These are phyloP conservation scores for Solanum hybrid DNA, from an alignment of 305 asterid species.

Conservation along the genomic window DNA sequence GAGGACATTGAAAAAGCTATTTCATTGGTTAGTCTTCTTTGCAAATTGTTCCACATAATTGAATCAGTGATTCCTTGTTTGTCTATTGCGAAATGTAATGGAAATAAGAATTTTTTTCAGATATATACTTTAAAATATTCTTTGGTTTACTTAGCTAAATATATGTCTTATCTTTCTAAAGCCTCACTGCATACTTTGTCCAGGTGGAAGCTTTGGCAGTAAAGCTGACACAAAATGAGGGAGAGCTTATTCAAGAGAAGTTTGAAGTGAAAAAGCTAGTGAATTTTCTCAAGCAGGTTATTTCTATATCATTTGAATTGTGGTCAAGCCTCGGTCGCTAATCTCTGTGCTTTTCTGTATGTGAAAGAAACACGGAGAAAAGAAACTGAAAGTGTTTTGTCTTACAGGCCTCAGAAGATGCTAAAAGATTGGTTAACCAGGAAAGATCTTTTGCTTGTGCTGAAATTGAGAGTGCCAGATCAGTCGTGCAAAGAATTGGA, in stretches of 20 bases:
- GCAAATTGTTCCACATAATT: not conserved
- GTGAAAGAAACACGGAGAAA: not conserved
- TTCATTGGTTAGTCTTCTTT: conserved; percentile 54
- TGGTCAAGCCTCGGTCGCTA: not conserved
- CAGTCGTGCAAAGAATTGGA: conserved; percentile 95
- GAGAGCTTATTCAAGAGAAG: conserved; percentile 95
- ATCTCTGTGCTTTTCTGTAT: not conserved
- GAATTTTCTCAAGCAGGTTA: conserved; percentile 90
- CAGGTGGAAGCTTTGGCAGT: conserved; percentile 99
- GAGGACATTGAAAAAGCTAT: conserved; percentile 87
- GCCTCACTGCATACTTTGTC: not conserved
- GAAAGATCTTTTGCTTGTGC: conserved; percentile 99
- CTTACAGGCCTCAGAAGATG: conserved; percentile 94
- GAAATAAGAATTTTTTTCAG: not conserved
- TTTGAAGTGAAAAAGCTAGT: conserved; percentile 91
- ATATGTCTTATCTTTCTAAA: not conserved
- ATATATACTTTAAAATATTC: not conserved
- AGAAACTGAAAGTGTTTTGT: conserved; percentile 2
- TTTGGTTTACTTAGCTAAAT: not conserved
- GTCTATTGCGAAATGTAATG: not conserved
- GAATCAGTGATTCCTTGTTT: not conserved
- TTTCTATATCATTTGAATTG: not conserved
- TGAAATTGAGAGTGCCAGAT: conserved; percentile 93
- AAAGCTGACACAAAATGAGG: conserved; percentile 85
- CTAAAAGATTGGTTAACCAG: conserved; percentile 89